Percentiles rank a stretch among this genome's conserved stretches.
Evolutionary conservation across 139 green algal species (phyloP).

Genomic region (Volvox africanus): DNA sequence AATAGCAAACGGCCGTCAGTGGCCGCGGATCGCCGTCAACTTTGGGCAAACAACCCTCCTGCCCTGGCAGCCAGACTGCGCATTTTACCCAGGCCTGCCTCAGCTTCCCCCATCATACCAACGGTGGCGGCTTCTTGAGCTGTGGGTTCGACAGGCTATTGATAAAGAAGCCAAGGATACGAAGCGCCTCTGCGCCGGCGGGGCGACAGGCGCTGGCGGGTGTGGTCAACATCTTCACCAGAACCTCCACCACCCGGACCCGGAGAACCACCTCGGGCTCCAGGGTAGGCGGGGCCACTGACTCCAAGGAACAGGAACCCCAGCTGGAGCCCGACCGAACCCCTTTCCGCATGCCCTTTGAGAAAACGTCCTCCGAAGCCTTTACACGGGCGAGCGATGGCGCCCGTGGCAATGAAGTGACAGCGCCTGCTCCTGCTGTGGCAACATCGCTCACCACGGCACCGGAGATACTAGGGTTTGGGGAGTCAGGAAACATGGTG

Average conservation of each 20-base stretch:
- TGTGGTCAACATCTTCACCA: slow-evolving; percentile 71
- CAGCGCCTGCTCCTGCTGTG: too few species aligned
- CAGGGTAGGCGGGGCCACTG: not conserved
- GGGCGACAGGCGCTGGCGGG: slow-evolving; percentile 64
- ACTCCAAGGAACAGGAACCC: not conserved
- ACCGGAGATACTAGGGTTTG: too few species aligned
- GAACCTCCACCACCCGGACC: slow-evolving; percentile 36
- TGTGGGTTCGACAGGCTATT: slow-evolving; percentile 70
- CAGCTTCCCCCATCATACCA: slow-evolving; percentile 42
- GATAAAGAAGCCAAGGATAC: slow-evolving; percentile 74
- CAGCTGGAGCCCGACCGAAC: not conserved
- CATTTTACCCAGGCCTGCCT: too few species aligned
- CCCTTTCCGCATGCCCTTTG: not conserved
- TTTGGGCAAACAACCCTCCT: too few species aligned
- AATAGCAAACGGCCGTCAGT: too few species aligned
- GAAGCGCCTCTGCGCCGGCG: slow-evolving; percentile 62
- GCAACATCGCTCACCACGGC: too few species aligned
- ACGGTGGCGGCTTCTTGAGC: slow-evolving; percentile 59
- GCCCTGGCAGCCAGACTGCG: too few species aligned
- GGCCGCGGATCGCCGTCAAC: too few species aligned
- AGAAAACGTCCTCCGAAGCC: not conserved
- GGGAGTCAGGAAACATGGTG: too few species aligned
- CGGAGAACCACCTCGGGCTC: slow-evolving; percentile 4
- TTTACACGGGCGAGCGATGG: not conserved
- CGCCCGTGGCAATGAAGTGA: not conserved